Conservation (phyloP, 208 protist genomes). For the Porcisia hertigi region DNA sequence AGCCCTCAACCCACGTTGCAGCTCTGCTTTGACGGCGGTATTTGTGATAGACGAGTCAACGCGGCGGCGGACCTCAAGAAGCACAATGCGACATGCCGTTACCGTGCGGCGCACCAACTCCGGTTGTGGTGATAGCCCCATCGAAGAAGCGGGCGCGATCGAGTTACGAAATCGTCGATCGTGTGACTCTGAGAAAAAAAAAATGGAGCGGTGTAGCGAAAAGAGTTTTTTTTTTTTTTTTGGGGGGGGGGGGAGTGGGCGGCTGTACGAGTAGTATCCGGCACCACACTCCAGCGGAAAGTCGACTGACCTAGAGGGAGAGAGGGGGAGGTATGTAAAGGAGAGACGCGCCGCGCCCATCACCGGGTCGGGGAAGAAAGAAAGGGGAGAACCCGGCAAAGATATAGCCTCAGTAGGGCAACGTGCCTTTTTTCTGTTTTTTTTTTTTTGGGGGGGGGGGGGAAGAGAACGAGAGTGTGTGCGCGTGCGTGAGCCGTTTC, state of each 20-base stretch:
- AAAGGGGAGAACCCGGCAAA: too few relatives aligned
- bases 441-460: too few relatives aligned
- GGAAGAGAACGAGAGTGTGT: too few relatives aligned
- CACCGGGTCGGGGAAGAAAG: too few relatives aligned
- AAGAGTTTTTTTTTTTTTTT: not conserved
- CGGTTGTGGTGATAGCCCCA: not conserved
- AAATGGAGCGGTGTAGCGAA: not conserved
- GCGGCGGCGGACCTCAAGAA: conserved; percentile 33
- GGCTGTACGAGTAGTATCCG: too few relatives aligned
- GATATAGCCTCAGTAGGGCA: too few relatives aligned
- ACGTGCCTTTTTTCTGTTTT: too few relatives aligned
- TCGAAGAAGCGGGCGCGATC: conserved; percentile 4
- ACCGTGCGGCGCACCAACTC: conserved; percentile 16
- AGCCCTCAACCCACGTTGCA: conserved; percentile 28
- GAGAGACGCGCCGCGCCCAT: too few relatives aligned
- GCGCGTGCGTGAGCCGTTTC: too few relatives aligned
- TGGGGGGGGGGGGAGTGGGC: not conserved
- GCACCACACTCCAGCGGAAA: not conserved
- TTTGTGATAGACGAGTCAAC: conserved; percentile 25
- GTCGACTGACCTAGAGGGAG: not conserved
- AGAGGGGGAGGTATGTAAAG: not conserved
- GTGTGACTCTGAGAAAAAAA: not conserved
- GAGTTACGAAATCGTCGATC: conserved; percentile 7
- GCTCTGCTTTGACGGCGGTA: conserved; percentile 30
- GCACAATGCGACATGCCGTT: conserved; percentile 21